Base-by-base conservation (phyloP, 2,329 filamentous ascomycete species). In the Knufia petricola region DNA sequence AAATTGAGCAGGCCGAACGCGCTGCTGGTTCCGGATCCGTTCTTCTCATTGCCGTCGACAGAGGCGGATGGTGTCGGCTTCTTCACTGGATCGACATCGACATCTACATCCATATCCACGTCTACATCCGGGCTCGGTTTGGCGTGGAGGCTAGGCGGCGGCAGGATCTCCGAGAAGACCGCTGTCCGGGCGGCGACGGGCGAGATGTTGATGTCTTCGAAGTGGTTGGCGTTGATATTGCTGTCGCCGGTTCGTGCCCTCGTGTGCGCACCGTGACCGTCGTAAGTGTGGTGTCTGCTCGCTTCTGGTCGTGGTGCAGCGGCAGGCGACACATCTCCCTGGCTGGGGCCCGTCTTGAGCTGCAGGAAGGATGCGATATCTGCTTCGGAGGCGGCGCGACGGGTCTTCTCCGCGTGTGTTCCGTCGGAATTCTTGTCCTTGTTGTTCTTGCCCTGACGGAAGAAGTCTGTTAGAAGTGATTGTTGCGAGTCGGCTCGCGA, bases 181-280 rank as follows among this genome's bases (percentile, higher is more conserved):
- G n/a, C n/a, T n/a, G 26, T 12, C 26, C 26, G 6, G 12, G 26
- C 26, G 12, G 26, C 26, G 6, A 28, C 26, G 12, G 41, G 41
- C 41, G 41, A 45, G 3, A 46, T 8, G 13, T 32, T n/a, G 3
- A 46, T 36, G n/a, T 46, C 43, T 21, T 46, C 43, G 30, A 46
- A 46, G 21, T 46, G 10, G 15, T 34, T 19, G n/a, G 39, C 20
- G 24, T 4, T 6, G 12, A 2, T 12, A 7, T 21, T 17, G 19
- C 12, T 28, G 19, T 4, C 17, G 7, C 15, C 23, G 37, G 4
- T n/a, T n/a, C n/a, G n/a, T n/a, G n/a, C n/a, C n/a, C n/a, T n/a
- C n/a, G n/a, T n/a, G n/a, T n/a, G n/a, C n/a, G n/a, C n/a, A n/a
- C n/a, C n/a, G n/a, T n/a, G n/a, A n/a, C n/a, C 4, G 15, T 42